These are phyloP conservation scores for Hypericum perforatum DNA, from an alignment of 345 rosid species.

Conservation along the genomic window DNA sequence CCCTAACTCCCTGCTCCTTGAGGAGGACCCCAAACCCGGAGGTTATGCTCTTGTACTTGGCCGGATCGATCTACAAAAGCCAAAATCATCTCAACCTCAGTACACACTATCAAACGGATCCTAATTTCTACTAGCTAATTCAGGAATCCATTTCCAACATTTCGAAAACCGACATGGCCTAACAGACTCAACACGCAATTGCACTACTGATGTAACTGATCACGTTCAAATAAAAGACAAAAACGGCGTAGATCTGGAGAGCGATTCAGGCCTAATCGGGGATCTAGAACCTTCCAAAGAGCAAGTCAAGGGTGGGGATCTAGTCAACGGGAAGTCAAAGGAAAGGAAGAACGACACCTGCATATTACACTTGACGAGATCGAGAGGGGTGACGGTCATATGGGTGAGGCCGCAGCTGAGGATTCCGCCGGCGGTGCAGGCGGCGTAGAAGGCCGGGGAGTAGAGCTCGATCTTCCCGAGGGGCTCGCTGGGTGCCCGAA, in stretches of 20 bases:
- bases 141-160: no score
- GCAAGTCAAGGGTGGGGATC: no score
- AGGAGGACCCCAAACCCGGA: slow-evolving; percentile 72
- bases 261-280: no score
- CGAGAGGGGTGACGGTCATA: slow-evolving; percentile 82
- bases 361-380: slow-evolving; percentile 97
- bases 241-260: no score
- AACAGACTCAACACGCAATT: no score
- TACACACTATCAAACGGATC: no score
- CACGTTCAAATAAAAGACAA: no score
- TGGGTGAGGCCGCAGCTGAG: slow-evolving; percentile 81
- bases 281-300: no score
- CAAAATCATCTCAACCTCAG: not conserved
- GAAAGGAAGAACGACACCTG: slow-evolving; percentile 31
- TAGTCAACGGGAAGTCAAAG: no score
- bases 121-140: no score
- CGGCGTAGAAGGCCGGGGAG: slow-evolving; percentile 72
- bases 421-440: slow-evolving; percentile 68
- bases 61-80: slow-evolving; percentile 62
- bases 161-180: no score
- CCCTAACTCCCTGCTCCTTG: slow-evolving; percentile 76
- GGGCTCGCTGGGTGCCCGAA: slow-evolving; percentile 52
- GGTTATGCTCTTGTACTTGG: slow-evolving; percentile 67
- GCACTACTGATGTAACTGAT: no score
- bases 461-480: slow-evolving; percentile 46